Percentiles rank a stretch among this genome's conserved stretches.
These are phyloP conservation scores for Citrus reticulata DNA, from an alignment of 345 rosid species.

Conservation along the genomic window DNA sequence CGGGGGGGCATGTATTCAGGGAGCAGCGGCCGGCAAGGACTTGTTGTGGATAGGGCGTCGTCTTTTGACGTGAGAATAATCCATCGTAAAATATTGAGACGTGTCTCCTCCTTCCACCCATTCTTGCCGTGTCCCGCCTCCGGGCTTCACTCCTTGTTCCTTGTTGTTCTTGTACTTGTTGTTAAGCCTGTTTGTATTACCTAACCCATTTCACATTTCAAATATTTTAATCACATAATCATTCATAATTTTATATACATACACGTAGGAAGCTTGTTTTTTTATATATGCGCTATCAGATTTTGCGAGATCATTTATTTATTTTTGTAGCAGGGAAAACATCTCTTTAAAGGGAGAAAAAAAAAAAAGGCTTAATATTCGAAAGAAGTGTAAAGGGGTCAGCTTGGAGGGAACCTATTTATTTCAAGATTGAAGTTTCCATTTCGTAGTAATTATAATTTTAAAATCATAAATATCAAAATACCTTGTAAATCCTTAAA, in stretches of 20 bases:
- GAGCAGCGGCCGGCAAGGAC: conserved; percentile 49
- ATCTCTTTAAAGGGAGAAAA: too few relatives aligned
- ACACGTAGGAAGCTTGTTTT: too few relatives aligned
- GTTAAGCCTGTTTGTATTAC: conserved; percentile 2
- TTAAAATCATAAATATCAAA: too few relatives aligned
- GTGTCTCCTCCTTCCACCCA: conserved; percentile 33
- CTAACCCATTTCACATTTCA: not conserved
- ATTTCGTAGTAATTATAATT: not conserved
- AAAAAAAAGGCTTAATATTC: too few relatives aligned
- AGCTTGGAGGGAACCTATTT: not conserved
- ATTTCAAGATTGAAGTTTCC: too few relatives aligned
- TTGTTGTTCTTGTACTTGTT: conserved; percentile 12
- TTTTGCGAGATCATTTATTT: too few relatives aligned
- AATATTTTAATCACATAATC: not conserved
- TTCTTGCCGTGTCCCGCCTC: conserved; percentile 26
- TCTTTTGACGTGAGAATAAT: conserved; percentile 60
- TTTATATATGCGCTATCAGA: too few relatives aligned
- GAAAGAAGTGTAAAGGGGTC: too few relatives aligned
- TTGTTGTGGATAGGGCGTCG: conserved; percentile 81
- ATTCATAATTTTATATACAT: not conserved
- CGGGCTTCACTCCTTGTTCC: conserved; percentile 15
- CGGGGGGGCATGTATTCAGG: conserved; percentile 21
- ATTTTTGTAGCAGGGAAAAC: too few relatives aligned
- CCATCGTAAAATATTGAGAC: conserved; percentile 59
- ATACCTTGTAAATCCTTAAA: not conserved